These are phyloP conservation scores for Blastocystis sp. DNA, from an alignment of 352 stramenopile genomes.

Conservation along the genomic window DNA sequence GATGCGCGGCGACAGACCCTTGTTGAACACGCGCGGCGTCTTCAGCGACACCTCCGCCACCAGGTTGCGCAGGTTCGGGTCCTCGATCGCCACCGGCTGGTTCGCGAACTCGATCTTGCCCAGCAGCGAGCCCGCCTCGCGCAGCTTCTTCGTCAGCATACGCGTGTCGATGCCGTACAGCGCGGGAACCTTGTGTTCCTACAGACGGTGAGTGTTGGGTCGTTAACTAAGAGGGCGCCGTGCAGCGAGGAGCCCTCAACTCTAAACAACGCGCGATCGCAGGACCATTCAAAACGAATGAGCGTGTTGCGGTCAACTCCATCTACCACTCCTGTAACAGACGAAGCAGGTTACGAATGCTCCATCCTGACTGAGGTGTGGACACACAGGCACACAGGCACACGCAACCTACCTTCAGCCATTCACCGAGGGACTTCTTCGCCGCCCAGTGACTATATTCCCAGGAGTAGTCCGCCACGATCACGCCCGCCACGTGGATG, in stretches of 20 bases:
- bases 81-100: slow-evolving; percentile 79
- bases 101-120: slow-evolving; percentile 90
- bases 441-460: slow-evolving; percentile 94
- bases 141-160: slow-evolving; percentile 97
- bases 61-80: slow-evolving; percentile 92
- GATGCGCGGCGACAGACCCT: slow-evolving; percentile 87
- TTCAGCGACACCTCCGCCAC: slow-evolving; percentile 93
- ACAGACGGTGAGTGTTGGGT: slow-evolving; percentile 76
- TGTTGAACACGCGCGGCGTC: slow-evolving; percentile 87
- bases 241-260: slow-evolving; percentile 9
- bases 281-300: slow-evolving; percentile 49
- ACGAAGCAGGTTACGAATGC: slow-evolving; percentile 23
- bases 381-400: neutral
- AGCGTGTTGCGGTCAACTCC: neutral
- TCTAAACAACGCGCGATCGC: slow-evolving; percentile 35
- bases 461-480: slow-evolving; percentile 94
- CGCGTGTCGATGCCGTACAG: slow-evolving; percentile 96
- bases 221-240: slow-evolving; percentile 53
- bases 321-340: slow-evolving; percentile 73
- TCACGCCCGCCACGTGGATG: slow-evolving; percentile 94
- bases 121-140: slow-evolving; percentile 90
- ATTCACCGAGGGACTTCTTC: slow-evolving; percentile 84
- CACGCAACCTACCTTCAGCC: slow-evolving; percentile 77
- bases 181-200: slow-evolving; percentile 89
- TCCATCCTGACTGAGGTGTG: slow-evolving; percentile 72